Conservation (phyloP, 345 rosid species). For the Erucastrum elatum region DNA sequence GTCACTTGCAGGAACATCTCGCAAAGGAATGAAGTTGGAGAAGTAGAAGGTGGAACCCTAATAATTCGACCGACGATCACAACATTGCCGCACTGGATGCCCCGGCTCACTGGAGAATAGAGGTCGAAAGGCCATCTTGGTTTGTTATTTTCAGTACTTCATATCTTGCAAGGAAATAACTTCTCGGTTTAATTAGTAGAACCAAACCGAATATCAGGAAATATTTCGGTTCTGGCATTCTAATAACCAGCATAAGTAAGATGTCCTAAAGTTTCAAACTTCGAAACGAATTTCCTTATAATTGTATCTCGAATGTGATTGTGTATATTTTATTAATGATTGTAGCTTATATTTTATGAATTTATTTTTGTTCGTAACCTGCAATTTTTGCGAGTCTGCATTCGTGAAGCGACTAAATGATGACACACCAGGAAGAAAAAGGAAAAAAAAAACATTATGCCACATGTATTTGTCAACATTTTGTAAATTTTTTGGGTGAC, state of each 20-base stretch:
- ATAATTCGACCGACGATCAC: constrained; percentile 2
- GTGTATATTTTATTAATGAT: constrained; percentile 2
- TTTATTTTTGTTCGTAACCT: too few species aligned
- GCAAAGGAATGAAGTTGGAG: constrained; percentile 10
- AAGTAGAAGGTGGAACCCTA: constrained; percentile 2
- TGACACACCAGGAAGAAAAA: too few species aligned
- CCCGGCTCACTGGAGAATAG: constrained; percentile 17
- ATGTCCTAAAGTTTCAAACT: neutral
- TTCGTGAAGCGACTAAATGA: too few species aligned
- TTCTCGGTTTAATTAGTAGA: neutral
- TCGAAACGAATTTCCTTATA: neutral
- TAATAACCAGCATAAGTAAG: neutral
- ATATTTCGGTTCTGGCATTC: neutral
- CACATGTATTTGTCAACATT: too few species aligned
- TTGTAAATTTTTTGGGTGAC: too few species aligned
- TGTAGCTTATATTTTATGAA: neutral
- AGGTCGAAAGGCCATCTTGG: neutral
- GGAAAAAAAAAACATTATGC: too few species aligned
- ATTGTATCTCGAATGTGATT: constrained; percentile 9
- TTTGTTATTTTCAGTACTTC: constrained; percentile 13
- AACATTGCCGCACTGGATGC: constrained; percentile 40
- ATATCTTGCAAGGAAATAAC: constrained; percentile 13
- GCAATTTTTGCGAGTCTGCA: too few species aligned
- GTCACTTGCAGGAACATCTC: constrained; percentile 15
- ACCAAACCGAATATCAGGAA: constrained; percentile 1